Percentiles rank a stretch among this genome's conserved stretches.
Conservation (phyloP, 2,329 filamentous ascomycete species). For the Mycosphaerelloides madeirae region DNA sequence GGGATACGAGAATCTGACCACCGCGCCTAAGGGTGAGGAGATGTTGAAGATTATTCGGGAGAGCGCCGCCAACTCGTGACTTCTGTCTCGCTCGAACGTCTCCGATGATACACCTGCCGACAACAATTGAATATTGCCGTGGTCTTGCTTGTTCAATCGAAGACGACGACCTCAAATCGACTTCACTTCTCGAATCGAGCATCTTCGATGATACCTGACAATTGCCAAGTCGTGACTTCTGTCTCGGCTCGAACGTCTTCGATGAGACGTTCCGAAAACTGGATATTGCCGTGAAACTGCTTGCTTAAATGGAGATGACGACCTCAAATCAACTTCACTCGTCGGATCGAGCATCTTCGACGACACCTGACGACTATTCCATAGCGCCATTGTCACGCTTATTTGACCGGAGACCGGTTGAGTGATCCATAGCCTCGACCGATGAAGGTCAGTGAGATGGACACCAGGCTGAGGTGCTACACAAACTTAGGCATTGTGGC, state of each 20-base stretch:
- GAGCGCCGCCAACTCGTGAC: slow-evolving; percentile 2
- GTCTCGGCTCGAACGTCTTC: background rate
- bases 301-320: background rate
- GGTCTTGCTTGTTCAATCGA: no score
- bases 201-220: no score
- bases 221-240: background rate
- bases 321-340: background rate
- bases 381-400: no score
- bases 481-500: no score
- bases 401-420: no score
- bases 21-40: slow-evolving; percentile 54
- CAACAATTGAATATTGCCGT: no score
- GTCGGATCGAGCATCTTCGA: background rate
- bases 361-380: no score
- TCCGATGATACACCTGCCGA: background rate
- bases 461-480: no score
- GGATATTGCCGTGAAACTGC: no score
- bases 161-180: background rate
- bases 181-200: background rate
- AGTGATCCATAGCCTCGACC: no score
- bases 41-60: slow-evolving; percentile 28
- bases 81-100: background rate
- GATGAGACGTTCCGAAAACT: background rate
- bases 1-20: slow-evolving; percentile 81
- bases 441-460: no score